phyloP scores from a whole-genome alignment of 345 rosid genomes.

The Cardamine occulta region DNA sequence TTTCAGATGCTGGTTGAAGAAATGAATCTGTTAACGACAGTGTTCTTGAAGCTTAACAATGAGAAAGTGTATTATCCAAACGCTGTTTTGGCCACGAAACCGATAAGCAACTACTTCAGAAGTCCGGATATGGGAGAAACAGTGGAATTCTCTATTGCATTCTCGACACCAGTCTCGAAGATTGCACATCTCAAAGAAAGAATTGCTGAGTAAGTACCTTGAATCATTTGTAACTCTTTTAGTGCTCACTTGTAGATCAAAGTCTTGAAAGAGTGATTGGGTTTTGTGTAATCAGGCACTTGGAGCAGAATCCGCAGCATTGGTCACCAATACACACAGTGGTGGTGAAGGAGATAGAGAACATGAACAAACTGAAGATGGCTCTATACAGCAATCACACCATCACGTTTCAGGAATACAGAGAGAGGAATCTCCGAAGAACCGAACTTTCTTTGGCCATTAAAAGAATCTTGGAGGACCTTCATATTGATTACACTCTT shows the following conservation, averaged over 20 bases:
- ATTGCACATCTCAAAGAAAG: slow-evolving; percentile 57
- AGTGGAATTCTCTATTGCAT: slow-evolving; percentile 62
- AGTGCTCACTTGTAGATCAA: not conserved
- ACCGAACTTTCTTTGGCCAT: slow-evolving; percentile 62
- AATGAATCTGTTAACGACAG: slow-evolving; percentile 71
- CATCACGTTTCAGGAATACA: slow-evolving; percentile 65
- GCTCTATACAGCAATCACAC: slow-evolving; percentile 65
- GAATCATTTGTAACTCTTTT: not conserved
- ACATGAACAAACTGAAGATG: slow-evolving; percentile 77
- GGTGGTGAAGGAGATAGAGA: slow-evolving; percentile 66
- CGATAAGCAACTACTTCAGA: slow-evolving; percentile 72
- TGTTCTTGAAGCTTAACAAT: slow-evolving; percentile 72
- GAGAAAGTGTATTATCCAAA: slow-evolving; percentile 76
- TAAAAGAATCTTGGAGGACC: slow-evolving; percentile 63
- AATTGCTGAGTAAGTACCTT: slow-evolving; percentile 55
- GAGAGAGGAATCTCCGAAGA: slow-evolving; percentile 59
- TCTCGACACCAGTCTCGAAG: slow-evolving; percentile 64
- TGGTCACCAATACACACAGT: slow-evolving; percentile 61
- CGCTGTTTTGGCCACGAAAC: slow-evolving; percentile 60
- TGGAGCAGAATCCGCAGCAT: slow-evolving; percentile 69
- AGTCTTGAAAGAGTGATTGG: slow-evolving; percentile 1
- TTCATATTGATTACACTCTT: slow-evolving; percentile 60
- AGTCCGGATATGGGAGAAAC: slow-evolving; percentile 86
- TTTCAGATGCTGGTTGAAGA: slow-evolving; percentile 86
- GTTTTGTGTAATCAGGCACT: slow-evolving; percentile 50